Percentiles rank a stretch among this genome's conserved stretches.
Conservation (phyloP, 140 eudicot genomes). For the Erigeron philadelphicus region DNA sequence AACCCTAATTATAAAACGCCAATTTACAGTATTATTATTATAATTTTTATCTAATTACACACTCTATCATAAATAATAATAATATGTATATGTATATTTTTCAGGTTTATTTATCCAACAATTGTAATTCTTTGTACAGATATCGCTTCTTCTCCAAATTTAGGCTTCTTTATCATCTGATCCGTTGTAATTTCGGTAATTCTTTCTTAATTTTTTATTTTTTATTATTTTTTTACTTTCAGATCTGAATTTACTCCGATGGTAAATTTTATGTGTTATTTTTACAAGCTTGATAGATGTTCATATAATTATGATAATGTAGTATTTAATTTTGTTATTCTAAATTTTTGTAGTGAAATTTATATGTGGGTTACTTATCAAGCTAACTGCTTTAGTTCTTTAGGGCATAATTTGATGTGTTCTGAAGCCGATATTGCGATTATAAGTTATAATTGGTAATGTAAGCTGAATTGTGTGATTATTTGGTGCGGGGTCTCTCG, state of each 20-base stretch:
- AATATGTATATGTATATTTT: conserved; percentile 19
- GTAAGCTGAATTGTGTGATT: background rate
- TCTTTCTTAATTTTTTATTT: background rate
- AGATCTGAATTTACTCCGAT: conserved; percentile 19
- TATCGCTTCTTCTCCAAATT: background rate
- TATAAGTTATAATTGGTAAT: background rate
- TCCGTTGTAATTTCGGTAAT: conserved; percentile 24
- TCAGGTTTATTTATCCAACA: conserved; percentile 20
- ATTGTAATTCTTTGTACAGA: background rate
- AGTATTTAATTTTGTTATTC: no score
- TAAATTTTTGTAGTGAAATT: no score
- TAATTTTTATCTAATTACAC: background rate
- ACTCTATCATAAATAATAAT: conserved; percentile 13
- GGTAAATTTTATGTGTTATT: background rate
- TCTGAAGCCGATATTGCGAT: background rate
- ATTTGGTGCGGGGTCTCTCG: conserved; percentile 3
- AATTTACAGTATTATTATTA: no score
- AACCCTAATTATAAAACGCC: no score
- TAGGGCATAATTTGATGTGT: conserved; percentile 1
- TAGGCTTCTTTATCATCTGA: background rate
- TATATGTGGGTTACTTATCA: no score
- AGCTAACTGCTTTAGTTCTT: conserved; percentile 2
- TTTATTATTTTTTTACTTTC: conserved; percentile 15
- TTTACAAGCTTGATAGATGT: conserved; percentile 2
- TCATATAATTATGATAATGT: no score